Conservation (phyloP, 768 basidiomycete genomes). For the Amanita thiersii region DNA sequence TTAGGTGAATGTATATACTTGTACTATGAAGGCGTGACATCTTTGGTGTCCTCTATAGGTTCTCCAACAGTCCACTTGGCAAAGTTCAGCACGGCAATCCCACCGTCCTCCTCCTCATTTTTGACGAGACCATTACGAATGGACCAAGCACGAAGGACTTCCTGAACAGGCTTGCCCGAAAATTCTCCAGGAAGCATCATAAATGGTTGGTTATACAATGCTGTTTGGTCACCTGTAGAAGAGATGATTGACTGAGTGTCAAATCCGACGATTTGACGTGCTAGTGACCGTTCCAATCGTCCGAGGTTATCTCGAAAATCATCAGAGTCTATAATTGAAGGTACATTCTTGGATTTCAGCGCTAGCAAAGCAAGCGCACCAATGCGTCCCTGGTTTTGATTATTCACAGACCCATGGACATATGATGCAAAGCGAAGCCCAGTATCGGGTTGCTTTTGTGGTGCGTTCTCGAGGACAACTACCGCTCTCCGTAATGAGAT, state of each 20-base stretch:
- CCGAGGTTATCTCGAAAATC: constrained; percentile 50
- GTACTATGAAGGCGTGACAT: constrained; percentile 3
- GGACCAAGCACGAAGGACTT: constrained; percentile 50
- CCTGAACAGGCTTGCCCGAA: constrained; percentile 30
- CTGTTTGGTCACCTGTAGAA: constrained; percentile 32
- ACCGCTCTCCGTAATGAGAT: constrained; percentile 59
- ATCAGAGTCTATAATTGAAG: constrained; percentile 33
- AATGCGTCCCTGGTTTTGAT: constrained; percentile 47
- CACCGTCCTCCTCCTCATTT: constrained; percentile 22
- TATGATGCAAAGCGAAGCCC: constrained; percentile 46
- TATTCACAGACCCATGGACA: constrained; percentile 48
- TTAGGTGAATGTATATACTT: neutral
- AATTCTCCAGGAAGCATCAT: constrained; percentile 61
- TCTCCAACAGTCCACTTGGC: constrained; percentile 62
- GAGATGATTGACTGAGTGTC: constrained; percentile 48
- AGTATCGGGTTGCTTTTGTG: constrained; percentile 28
- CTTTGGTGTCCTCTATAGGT: constrained; percentile 7
- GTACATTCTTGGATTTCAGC: constrained; percentile 40
- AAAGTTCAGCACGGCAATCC: constrained; percentile 45
- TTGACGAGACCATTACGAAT: constrained; percentile 33
- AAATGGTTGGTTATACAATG: constrained; percentile 67
- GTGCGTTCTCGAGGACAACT: constrained; percentile 28
- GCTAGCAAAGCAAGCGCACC: constrained; percentile 49
- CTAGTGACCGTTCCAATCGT: constrained; percentile 65
- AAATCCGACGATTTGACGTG: constrained; percentile 80